These are phyloP conservation scores for Ceratocystis papillata DNA, from an alignment of 2,329 filamentous ascomycete species.

Conservation along the genomic window DNA sequence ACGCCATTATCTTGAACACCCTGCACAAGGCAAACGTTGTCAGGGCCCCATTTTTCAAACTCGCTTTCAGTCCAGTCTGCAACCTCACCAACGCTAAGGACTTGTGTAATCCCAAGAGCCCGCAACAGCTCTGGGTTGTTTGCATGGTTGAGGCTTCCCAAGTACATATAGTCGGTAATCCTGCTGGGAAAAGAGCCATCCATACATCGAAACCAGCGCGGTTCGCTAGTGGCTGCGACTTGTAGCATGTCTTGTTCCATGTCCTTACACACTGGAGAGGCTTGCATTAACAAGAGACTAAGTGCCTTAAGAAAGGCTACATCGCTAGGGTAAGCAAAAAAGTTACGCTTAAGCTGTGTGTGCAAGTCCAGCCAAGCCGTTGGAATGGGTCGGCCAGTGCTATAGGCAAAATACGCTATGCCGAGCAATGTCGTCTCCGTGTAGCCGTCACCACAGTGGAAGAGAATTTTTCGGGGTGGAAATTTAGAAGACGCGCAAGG, in stretches of 20 bases:
- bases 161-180: slow-evolving; percentile 86
- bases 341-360: slow-evolving; percentile 70
- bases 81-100: slow-evolving; percentile 85
- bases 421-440: slow-evolving; percentile 85
- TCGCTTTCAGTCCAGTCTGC: slow-evolving; percentile 68
- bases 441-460: slow-evolving; percentile 93
- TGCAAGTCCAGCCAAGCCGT: slow-evolving; percentile 84
- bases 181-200: slow-evolving; percentile 88
- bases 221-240: slow-evolving; percentile 45
- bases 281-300: slow-evolving; percentile 60
- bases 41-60: slow-evolving; percentile 58
- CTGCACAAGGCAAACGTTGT: slow-evolving; percentile 72
- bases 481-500: slow-evolving; percentile 25
- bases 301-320: slow-evolving; percentile 71
- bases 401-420: slow-evolving; percentile 88
- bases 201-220: slow-evolving; percentile 68
- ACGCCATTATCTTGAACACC: slow-evolving; percentile 95
- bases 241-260: slow-evolving; percentile 26
- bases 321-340: slow-evolving; percentile 91
- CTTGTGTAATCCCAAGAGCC: slow-evolving; percentile 71
- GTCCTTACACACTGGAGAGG: slow-evolving; percentile 46
- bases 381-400: slow-evolving; percentile 66
- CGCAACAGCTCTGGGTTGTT: slow-evolving; percentile 80
- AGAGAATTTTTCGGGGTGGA: slow-evolving; percentile 58
- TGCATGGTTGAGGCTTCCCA: slow-evolving; percentile 85